Base-by-base conservation (phyloP, 345 rosid species). In the Sisymbrium irio region DNA sequence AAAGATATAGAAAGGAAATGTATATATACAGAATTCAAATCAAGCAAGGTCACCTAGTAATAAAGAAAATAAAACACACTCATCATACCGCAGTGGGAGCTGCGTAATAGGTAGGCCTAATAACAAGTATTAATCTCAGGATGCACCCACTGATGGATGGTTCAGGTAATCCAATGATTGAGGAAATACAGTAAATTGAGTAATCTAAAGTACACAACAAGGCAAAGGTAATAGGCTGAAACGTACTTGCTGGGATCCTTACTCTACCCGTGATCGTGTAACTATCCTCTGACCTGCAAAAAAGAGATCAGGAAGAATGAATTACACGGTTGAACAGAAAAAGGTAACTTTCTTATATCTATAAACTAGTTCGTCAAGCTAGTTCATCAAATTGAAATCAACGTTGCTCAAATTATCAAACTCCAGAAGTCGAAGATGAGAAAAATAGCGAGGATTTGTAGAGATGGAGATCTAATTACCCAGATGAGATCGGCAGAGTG, bases 231-330 rank as follows among this genome's bases (percentile, higher is more conserved):
- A 30, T 41, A 18, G 47, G 55, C 11, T 7, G 62, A 19, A 41
- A 17, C 81, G 3, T 77, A 92, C 99, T 87, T 7, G 83, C 73
- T 61, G 85, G 85, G 54, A 92, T 66, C 85, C 80, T 88, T 28
- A 92, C 95, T 65, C 97, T 88, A 65, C 99, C 99, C 18, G 81
- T 89, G 56, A 95, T 87, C 10, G 84, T 67, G 83, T 77, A 80
- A 36, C 93, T 90, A 73, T 92, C 95, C 11, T 68, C 84, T 54
- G 87, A 80, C 83, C 99, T 89, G 83, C 45, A 67, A 71, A 8
- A 59, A 36, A 33, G 18, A 33, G 22, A 51, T 60, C 7, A 44
- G 71, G 42, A 50, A 35, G 8, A 47, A 35, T 7, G 36, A 36
- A 22, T 41, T 44, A 11, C 36, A 56, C 25, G 27, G 45, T 15